These are phyloP conservation scores for Paracorniculantispora psalliotae DNA, from an alignment of 2,329 filamentous ascomycete genomes.

Conservation along the genomic window DNA sequence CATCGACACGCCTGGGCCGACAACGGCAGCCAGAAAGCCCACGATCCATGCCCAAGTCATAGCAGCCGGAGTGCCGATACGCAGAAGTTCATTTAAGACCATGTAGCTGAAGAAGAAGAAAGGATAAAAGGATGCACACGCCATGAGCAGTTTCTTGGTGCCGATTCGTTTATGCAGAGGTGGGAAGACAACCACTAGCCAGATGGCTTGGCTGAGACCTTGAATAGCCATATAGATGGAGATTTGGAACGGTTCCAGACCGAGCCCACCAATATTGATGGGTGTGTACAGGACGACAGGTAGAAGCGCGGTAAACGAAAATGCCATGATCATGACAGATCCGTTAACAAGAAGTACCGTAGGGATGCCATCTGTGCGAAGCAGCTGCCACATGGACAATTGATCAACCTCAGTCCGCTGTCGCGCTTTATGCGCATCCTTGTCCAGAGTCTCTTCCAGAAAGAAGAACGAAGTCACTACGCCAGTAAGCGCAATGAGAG, in stretches of 20 bases:
- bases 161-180: constrained; percentile 60
- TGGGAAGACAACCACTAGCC: constrained; percentile 68
- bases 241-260: constrained; percentile 58
- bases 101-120: constrained; percentile 58
- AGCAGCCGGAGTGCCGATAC: constrained; percentile 31
- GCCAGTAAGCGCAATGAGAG: constrained; percentile 50
- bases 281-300: constrained; percentile 66
- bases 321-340: constrained; percentile 63
- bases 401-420: neutral
- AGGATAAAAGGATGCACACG: constrained; percentile 54
- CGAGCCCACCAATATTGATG: constrained; percentile 58
- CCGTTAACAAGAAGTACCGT: constrained; percentile 61
- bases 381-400: constrained; percentile 35
- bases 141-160: constrained; percentile 59
- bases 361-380: constrained; percentile 60
- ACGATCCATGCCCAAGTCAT: constrained; percentile 52
- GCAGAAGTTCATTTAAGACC: constrained; percentile 44
- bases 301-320: constrained; percentile 65
- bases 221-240: constrained; percentile 59
- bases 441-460: constrained; percentile 56
- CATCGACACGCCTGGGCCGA: constrained; percentile 61
- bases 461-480: constrained; percentile 50
- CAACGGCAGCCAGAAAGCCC: constrained; percentile 37
- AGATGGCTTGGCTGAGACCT: constrained; percentile 63
- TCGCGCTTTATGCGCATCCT: constrained; percentile 13